Evolutionary conservation across 768 basidiomycete species (phyloP).

Genomic region (Trametes meyenii): DNA sequence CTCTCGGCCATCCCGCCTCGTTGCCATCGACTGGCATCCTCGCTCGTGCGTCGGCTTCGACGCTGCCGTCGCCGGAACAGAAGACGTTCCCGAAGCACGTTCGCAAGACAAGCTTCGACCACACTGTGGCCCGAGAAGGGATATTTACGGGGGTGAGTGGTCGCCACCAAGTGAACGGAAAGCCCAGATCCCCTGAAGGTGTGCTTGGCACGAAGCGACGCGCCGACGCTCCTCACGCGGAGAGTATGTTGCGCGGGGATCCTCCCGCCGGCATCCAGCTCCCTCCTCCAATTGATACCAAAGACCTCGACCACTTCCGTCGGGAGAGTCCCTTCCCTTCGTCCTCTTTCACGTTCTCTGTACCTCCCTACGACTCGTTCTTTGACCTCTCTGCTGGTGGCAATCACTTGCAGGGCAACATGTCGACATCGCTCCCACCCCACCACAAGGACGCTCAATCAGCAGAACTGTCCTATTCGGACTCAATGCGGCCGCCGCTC

Average conservation of each 20-base stretch:
- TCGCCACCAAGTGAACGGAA: conserved; percentile 81
- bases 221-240: conserved; percentile 78
- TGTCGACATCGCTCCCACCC: conserved; percentile 36
- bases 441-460: conserved; percentile 21
- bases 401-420: conserved; percentile 29
- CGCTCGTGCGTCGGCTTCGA: conserved; percentile 45
- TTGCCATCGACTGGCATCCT: conserved; percentile 73
- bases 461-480: conserved; percentile 20
- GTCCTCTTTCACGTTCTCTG: conserved; percentile 72
- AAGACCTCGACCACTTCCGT: conserved; percentile 38
- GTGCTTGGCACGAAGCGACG: conserved; percentile 75
- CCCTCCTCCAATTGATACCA: conserved; percentile 35
- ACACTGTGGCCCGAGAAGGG: conserved; percentile 76
- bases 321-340: conserved; percentile 62
- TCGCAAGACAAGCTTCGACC: conserved; percentile 94
- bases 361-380: conserved; percentile 57
- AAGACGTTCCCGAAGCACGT: conserved; percentile 81
- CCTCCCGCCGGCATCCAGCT: conserved; percentile 55
- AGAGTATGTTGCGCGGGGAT: conserved; percentile 80
- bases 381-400: conserved; percentile 46
- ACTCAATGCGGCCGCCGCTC: conserved; percentile 29
- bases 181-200: conserved; percentile 66
- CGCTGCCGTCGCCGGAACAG: conserved; percentile 38
- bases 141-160: conserved; percentile 61
- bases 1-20: conserved; percentile 59